phyloP scores from a whole-genome alignment of 2,329 filamentous ascomycete species.

The Xylogone sp. region DNA sequence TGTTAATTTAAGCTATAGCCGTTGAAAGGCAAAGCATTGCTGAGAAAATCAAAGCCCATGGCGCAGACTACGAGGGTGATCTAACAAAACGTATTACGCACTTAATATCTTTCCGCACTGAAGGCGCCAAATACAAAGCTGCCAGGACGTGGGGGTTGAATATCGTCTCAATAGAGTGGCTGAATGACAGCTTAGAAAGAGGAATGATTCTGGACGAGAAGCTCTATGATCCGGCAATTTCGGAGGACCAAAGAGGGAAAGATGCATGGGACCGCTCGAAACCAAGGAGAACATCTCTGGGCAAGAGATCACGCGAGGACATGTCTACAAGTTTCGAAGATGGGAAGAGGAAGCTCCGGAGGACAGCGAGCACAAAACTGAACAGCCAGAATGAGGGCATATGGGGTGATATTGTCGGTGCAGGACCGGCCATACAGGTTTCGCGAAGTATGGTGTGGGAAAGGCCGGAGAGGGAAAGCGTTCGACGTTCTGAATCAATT shows the following conservation, averaged over 20 bases:
- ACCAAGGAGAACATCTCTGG: slow-evolving; percentile 41
- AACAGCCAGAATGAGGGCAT: slow-evolving; percentile 75
- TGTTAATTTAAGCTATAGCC: slow-evolving; percentile 37
- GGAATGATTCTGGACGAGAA: slow-evolving; percentile 88
- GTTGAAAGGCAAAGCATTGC: slow-evolving; percentile 68
- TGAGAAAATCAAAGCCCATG: slow-evolving; percentile 59
- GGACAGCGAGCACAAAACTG: slow-evolving; percentile 81
- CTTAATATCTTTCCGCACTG: slow-evolving; percentile 72
- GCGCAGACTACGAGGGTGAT: slow-evolving; percentile 83
- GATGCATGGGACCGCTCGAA: slow-evolving; percentile 68
- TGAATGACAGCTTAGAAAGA: slow-evolving; percentile 75
- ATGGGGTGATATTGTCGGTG: slow-evolving; percentile 84
- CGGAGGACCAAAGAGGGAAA: slow-evolving; percentile 66
- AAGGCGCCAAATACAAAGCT: slow-evolving; percentile 86
- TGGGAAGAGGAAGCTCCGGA: slow-evolving; percentile 76
- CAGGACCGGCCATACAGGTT: slow-evolving; percentile 25
- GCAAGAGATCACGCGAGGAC: slow-evolving; percentile 56
- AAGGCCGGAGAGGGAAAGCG: slow-evolving; percentile 2
- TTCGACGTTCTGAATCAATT: not conserved
- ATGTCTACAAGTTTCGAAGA: slow-evolving; percentile 43
- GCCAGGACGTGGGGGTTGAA: slow-evolving; percentile 80
- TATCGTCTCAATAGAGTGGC: slow-evolving; percentile 80
- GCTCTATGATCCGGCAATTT: slow-evolving; percentile 75
- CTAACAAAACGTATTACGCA: slow-evolving; percentile 84
- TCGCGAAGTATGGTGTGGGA: slow-evolving; percentile 24